Evolutionary conservation across 177 flowering plant species (phyloP).

Genomic region (Tripterygium wilfordii): DNA sequence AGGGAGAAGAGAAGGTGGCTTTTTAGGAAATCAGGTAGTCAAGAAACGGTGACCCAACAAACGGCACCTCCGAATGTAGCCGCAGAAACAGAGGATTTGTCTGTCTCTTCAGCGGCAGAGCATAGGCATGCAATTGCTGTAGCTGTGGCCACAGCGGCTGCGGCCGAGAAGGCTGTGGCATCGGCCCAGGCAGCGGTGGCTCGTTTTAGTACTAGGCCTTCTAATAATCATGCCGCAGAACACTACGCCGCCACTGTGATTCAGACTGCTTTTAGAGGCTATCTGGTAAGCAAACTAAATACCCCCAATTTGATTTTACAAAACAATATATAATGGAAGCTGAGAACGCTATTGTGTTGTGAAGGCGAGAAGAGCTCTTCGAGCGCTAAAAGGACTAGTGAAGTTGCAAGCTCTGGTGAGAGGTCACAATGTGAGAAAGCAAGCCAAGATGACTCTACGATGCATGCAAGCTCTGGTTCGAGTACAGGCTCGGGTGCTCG

Average conservation of each 20-base stretch:
- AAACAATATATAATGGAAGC: too few species aligned
- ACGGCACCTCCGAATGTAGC: too few species aligned
- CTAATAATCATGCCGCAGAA: conserved; percentile 31
- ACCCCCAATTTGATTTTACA: too few species aligned
- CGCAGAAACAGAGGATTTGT: too few species aligned
- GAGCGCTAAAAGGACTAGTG: conserved; percentile 57
- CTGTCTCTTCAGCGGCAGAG: conserved; percentile 12
- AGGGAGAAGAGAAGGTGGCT: conserved; percentile 78
- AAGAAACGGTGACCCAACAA: conserved; percentile 16
- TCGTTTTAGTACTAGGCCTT: conserved; percentile 50
- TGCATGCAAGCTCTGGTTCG: conserved; percentile 66
- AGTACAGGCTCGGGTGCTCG: conserved; percentile 67
- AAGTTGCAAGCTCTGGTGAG: conserved; percentile 65
- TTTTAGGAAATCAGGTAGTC: conserved; percentile 44
- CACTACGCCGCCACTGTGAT: conserved; percentile 52
- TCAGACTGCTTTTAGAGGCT: conserved; percentile 92
- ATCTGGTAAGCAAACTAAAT: conserved; percentile 71
- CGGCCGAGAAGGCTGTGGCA: conserved; percentile 70
- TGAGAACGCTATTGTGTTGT: too few species aligned
- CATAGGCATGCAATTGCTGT: conserved; percentile 66
- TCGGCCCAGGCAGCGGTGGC: conserved; percentile 76
- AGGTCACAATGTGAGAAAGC: conserved; percentile 63
- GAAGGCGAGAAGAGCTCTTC: conserved; percentile 54
- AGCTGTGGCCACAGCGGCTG: conserved; percentile 69
- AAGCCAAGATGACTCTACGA: conserved; percentile 56